Base-by-base conservation (phyloP, 768 basidiomycete species). In the Fomitopsis pulvina region DNA sequence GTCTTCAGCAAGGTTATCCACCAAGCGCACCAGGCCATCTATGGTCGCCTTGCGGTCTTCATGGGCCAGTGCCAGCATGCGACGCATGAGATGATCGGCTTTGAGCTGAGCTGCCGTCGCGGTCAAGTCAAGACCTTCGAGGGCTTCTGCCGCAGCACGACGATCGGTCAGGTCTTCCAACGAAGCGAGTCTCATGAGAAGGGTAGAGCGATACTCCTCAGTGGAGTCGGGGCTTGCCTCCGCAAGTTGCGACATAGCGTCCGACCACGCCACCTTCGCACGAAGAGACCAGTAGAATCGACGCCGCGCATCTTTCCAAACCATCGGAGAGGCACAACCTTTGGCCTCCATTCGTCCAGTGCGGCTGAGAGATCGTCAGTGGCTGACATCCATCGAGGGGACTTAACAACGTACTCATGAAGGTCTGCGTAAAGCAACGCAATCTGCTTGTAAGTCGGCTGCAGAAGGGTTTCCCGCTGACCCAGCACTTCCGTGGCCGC, bases 311-410 rank as follows among this genome's bases (percentile, higher is more conserved):
- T 88, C 77, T 67, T 88, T 91, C 94, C 94, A 97, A 41, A 83
- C 78, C 25, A 81, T 75, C 18, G 90, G 76, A 53, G 85, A 86
- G 7, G 94, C 94, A 57, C 94, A 94, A 16, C 91, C 92, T 71
- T 97, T 97, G 24, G 94, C 94, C 69, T 96, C 91, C 93, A 96
- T 95, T 41, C 94, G 91, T 42, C 93, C 93, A 40, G 81, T 78
- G 42, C 94, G 91, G 68, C 93, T 95, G 61, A 50, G n/a, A 53
- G 48, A 18, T 47, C 51, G 39, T 60, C 28, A 55, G 38, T 47
- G 27, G 5, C 27, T n/a, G 1, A 4, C 6, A 8, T 16, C 2
- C 32, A 49, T n/a, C 24, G 10, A 26, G 37, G 48, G 12, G 14
- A 37, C 5, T 25, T 11, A 27, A 32, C 20, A 8, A 74, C 90